These are phyloP conservation scores for Nidularia sp. DNA, from an alignment of 768 basidiomycete species.

Conservation along the genomic window DNA sequence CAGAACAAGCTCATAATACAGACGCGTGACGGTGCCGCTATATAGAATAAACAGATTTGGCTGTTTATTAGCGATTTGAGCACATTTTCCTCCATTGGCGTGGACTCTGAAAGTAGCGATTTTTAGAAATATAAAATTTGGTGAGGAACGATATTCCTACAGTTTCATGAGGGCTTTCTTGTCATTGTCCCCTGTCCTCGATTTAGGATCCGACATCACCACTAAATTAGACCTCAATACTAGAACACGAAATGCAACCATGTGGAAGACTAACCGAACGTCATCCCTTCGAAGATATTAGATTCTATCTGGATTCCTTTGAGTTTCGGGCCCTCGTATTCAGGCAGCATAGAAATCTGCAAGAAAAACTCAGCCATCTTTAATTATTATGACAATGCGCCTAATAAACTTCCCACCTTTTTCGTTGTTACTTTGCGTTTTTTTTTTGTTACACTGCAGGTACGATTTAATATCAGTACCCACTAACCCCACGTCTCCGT, in stretches of 20 bases:
- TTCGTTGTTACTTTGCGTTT: slow-evolving; percentile 51
- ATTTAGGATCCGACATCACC: slow-evolving; percentile 74
- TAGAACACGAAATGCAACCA: not conserved
- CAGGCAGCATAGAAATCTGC: slow-evolving; percentile 58
- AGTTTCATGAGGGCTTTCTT: slow-evolving; percentile 66
- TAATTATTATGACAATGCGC: no score
- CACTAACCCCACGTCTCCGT: not conserved
- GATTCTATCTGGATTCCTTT: slow-evolving; percentile 57
- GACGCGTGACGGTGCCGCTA: slow-evolving; percentile 66
- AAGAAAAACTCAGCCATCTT: no score
- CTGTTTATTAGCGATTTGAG: slow-evolving; percentile 56
- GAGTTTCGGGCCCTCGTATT: slow-evolving; percentile 62
- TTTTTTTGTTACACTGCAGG: slow-evolving; percentile 41
- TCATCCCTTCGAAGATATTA: slow-evolving; percentile 68
- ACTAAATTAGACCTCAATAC: slow-evolving; percentile 34
- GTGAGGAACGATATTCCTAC: slow-evolving; percentile 28
- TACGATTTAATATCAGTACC: not conserved
- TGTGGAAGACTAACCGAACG: slow-evolving; percentile 60
- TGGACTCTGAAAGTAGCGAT: slow-evolving; percentile 46
- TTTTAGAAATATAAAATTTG: no score
- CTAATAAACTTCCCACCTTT: slow-evolving; percentile 31
- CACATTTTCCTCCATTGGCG: slow-evolving; percentile 61
- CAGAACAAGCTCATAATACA: slow-evolving; percentile 15
- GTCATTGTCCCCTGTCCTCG: slow-evolving; percentile 59
- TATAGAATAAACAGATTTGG: slow-evolving; percentile 58